Base-by-base conservation (phyloP, 2,329 filamentous ascomycete genomes). In the Ophiobolus disseminans region DNA sequence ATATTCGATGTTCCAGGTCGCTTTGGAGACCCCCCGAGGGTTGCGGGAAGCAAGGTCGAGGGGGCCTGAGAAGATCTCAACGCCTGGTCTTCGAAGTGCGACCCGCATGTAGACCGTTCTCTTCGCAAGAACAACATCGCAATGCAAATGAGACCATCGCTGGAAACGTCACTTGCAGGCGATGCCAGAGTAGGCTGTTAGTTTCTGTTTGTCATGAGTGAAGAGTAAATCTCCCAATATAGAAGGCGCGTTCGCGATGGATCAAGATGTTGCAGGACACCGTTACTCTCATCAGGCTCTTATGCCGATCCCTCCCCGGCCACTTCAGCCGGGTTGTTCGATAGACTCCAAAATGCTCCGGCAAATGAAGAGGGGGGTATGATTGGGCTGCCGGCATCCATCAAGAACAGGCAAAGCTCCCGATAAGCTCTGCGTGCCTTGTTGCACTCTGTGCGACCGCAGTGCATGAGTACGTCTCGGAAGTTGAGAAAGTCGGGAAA, bases 41-140 rank as follows among this genome's bases (percentile, higher is more conserved):
- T 47, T 50, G 62, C 68, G 68, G 69, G 69, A 71, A 69, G 68
- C 69, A 68, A 63, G 69, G 69, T 71, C 59, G 69, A 70, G 66
- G 67, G 67, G 58, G 60, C 68, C 61, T 67, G 66, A 32, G 17
- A 61, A 38, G 69, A 72, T 72, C 68, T 50, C 48, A 45, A 53
- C 57, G 42, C 50, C 61, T 51, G 58, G 61, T 58, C 56, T 49
- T 52, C 39, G 45, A 56, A 25, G 21, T 44, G 46, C 40, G 40
- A 36, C 31, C 31, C 21, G 30, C 30, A 16, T 2, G 13, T 20
- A 3, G 34, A 20, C 13, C 16, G n/a, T n/a, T n/a, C n/a, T n/a
- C n/a, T n/a, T n/a, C n/a, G n/a, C n/a, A n/a, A n/a, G n/a, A n/a
- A n/a, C n/a, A n/a, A n/a, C n/a, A n/a, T n/a, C n/a, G n/a, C n/a